Evolutionary conservation across 805 yeast species (phyloP).

Genomic region (Teunomyces barrocoloradensis): DNA sequence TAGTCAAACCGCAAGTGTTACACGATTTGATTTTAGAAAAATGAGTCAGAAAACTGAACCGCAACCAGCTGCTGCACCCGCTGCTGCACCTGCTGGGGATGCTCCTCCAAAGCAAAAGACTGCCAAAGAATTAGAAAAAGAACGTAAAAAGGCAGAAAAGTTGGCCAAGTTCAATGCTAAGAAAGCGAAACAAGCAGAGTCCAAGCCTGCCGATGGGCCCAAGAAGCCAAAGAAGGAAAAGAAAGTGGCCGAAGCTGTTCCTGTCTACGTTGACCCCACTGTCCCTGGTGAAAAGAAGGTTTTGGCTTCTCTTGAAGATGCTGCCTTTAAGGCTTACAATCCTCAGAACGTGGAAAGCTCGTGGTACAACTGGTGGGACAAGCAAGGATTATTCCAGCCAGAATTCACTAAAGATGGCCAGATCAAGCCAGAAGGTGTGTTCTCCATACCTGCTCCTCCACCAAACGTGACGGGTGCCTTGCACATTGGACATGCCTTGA

Average conservation of each 20-base stretch:
- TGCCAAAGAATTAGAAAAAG: constrained; percentile 81
- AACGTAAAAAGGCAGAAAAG: constrained; percentile 84
- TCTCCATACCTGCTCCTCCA: constrained; percentile 97
- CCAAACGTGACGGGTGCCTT: constrained; percentile 99
- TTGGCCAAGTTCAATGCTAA: constrained; percentile 85
- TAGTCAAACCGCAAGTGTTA: neutral
- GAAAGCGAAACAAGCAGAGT: constrained; percentile 57
- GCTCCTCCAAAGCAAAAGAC: constrained; percentile 51
- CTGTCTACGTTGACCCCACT: constrained; percentile 85
- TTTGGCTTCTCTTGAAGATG: constrained; percentile 83
- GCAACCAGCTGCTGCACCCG: constrained; percentile 2
- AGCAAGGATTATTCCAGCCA: constrained; percentile 85
- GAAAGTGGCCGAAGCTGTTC: constrained; percentile 65
- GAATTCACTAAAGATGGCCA: constrained; percentile 74
- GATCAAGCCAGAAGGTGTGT: constrained; percentile 75
- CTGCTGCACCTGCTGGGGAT: constrained; percentile 11
- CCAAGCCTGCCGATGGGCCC: constrained; percentile 37
- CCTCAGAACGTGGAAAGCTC: constrained; percentile 93
- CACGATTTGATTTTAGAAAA: neutral
- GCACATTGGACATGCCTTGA: constrained; percentile 97
- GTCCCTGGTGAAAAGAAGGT: constrained; percentile 88
- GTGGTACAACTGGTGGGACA: constrained; percentile 98
- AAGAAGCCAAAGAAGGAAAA: constrained; percentile 70
- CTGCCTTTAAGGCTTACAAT: constrained; percentile 89
- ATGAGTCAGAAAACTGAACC: constrained; percentile 9